Conservation (phyloP, 2,329 filamentous ascomycete species). For the Lithohypha guttulata region DNA sequence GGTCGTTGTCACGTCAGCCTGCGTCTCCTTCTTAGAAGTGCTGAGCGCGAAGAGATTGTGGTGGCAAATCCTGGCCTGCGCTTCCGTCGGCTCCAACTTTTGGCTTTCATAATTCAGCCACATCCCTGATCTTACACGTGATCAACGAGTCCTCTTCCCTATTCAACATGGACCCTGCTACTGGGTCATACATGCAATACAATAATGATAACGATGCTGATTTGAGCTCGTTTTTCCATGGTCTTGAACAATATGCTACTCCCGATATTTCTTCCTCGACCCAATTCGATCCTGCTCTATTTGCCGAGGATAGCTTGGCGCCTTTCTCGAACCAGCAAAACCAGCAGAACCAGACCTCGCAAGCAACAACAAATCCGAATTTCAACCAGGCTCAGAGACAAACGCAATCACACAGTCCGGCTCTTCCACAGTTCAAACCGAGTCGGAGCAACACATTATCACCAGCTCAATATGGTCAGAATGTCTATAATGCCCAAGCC, state of each 20-base stretch:
- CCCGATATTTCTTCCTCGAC: background rate
- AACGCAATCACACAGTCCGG: slow-evolving; percentile 17
- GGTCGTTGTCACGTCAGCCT: slow-evolving; percentile 10
- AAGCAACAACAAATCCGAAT: no score
- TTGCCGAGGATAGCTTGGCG: slow-evolving; percentile 13
- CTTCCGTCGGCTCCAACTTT: background rate
- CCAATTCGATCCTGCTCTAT: slow-evolving; percentile 18
- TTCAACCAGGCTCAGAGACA: slow-evolving; percentile 14
- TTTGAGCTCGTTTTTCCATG: slow-evolving; percentile 13
- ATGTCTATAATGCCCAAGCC: slow-evolving; percentile 14
- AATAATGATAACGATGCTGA: slow-evolving; percentile 16
- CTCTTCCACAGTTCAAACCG: slow-evolving; percentile 16
- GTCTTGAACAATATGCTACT: slow-evolving; percentile 1
- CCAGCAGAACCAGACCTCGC: slow-evolving; percentile 11
- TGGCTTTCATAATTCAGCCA: slow-evolving; percentile 9
- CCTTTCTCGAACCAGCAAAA: slow-evolving; percentile 14
- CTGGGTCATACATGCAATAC: slow-evolving; percentile 16
- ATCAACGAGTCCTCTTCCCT: background rate
- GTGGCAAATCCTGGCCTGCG: slow-evolving; percentile 9
- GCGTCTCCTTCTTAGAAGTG: slow-evolving; percentile 6
- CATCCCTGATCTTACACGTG: slow-evolving; percentile 5
- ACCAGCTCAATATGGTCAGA: slow-evolving; percentile 15
- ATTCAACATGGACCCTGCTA: slow-evolving; percentile 6
- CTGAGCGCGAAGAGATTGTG: slow-evolving; percentile 5
- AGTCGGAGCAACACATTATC: slow-evolving; percentile 13